A percentile compares a stretch with the other conserved stretches of the same genome.
Conservation (phyloP, 1,284 basidiomycete genomes). For the Trichosporon sp. region DNA sequence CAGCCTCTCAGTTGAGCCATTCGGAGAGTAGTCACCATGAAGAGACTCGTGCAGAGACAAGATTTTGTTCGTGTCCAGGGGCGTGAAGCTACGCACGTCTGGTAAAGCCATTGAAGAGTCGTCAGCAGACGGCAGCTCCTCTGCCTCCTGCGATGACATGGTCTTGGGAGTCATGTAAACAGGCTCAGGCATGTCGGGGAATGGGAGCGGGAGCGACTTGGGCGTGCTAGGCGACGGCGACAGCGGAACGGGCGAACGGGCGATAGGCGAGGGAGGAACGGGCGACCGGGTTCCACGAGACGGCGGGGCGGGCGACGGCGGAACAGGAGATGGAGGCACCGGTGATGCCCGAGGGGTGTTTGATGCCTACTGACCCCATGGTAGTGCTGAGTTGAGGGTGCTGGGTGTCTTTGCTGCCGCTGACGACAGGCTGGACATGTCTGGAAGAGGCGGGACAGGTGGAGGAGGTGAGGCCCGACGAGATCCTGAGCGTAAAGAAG, state of each 20-base stretch:
- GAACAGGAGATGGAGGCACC: neutral
- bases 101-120: slow-evolving; percentile 16
- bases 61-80: slow-evolving; percentile 4
- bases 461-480: slow-evolving; percentile 3
- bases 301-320: neutral
- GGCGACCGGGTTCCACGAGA: neutral
- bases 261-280: neutral
- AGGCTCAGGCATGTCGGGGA: slow-evolving; percentile 6
- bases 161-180: slow-evolving; percentile 13
- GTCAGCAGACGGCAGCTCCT: neutral
- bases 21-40: neutral
- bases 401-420: neutral
- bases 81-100: slow-evolving; percentile 6
- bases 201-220: neutral
- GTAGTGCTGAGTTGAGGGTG: neutral
- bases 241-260: neutral
- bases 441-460: slow-evolving; percentile 3
- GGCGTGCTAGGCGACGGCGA: neutral
- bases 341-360: slow-evolving; percentile 1
- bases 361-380: slow-evolving; percentile 10
- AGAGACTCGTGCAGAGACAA: neutral
- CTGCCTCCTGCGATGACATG: neutral
- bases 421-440: slow-evolving; percentile 10
- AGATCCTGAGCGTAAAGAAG: neutral
- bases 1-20: neutral